A percentile compares a stretch with the other conserved stretches of the same genome.
Conservation (phyloP, 495 filamentous ascomycete genomes). For the Geopyxis carbonaria region DNA sequence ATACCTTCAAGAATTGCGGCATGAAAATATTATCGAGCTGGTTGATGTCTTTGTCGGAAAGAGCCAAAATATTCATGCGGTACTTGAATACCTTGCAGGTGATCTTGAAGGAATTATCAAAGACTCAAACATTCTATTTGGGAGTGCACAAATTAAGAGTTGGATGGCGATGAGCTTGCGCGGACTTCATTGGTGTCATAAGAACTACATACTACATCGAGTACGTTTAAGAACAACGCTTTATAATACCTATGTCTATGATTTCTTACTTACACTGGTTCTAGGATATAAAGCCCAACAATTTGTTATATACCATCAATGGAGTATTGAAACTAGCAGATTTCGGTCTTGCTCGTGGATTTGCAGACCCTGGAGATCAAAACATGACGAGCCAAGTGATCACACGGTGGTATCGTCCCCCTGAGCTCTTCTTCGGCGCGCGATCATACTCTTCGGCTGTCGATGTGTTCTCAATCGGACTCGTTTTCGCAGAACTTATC, state of each 20-base stretch:
- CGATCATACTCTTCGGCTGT: constrained; percentile 78
- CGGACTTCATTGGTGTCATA: constrained; percentile 92
- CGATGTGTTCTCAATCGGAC: constrained; percentile 88
- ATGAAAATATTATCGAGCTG: constrained; percentile 87
- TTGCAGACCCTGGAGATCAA: constrained; percentile 66
- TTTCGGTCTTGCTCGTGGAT: constrained; percentile 83
- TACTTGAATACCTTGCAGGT: constrained; percentile 85
- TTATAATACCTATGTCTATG: background rate
- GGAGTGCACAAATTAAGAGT: constrained; percentile 76
- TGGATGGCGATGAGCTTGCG: constrained; percentile 97
- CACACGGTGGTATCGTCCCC: constrained; percentile 90
- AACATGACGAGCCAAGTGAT: constrained; percentile 87
- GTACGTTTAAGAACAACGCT: constrained; percentile 2
- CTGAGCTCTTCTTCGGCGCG: constrained; percentile 81
- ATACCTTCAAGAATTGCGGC: constrained; percentile 81
- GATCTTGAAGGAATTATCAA: constrained; percentile 89
- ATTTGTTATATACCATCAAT: constrained; percentile 80
- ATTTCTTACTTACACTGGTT: background rate
- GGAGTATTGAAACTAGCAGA: constrained; percentile 91
- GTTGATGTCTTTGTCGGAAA: constrained; percentile 85
- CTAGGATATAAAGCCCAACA: constrained; percentile 93
- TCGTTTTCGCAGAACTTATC: constrained; percentile 83
- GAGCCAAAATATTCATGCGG: constrained; percentile 81
- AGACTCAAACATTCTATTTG: constrained; percentile 54
- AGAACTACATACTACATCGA: constrained; percentile 81